These are phyloP conservation scores for Ceratobasidium theobromae DNA, from an alignment of 1,284 basidiomycete genomes.

Conservation along the genomic window DNA sequence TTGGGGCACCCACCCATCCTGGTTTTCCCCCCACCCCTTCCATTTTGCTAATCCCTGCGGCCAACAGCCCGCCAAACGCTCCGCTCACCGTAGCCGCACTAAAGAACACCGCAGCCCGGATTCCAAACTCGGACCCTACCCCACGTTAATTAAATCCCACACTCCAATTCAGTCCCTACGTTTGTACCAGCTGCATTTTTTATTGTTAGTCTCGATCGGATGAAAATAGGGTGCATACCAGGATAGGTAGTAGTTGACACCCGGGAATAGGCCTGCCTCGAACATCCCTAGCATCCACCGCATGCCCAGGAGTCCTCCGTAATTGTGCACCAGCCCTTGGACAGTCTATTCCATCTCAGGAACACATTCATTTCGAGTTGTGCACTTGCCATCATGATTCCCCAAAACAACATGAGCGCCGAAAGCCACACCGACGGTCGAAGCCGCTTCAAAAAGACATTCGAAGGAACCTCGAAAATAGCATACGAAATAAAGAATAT, in stretches of 20 bases:
- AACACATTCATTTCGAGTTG: background rate
- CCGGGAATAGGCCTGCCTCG: constrained; percentile 44
- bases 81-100: constrained; percentile 47
- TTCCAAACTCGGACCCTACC: constrained; percentile 38
- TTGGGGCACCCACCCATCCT: constrained; percentile 31
- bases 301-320: constrained; percentile 41
- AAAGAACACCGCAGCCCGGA: constrained; percentile 49
- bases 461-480: constrained; percentile 31
- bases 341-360: constrained; percentile 10
- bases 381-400: constrained; percentile 32
- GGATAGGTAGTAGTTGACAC: constrained; percentile 47
- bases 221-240: constrained; percentile 1
- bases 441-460: constrained; percentile 34
- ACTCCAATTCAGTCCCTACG: background rate
- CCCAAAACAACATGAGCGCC: constrained; percentile 32
- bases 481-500: constrained; percentile 38
- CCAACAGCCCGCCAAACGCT: constrained; percentile 41
- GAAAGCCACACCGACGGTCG: constrained; percentile 31
- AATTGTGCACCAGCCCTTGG: constrained; percentile 44
- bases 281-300: constrained; percentile 36
- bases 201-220: background rate
- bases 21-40: constrained; percentile 32
- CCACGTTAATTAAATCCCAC: no score
- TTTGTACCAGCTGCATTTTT: constrained; percentile 23
- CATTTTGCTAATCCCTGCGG: constrained; percentile 35